Evolutionary conservation across 2,329 filamentous ascomycete genomes (phyloP).

Genomic region (Huntiella savannae): DNA sequence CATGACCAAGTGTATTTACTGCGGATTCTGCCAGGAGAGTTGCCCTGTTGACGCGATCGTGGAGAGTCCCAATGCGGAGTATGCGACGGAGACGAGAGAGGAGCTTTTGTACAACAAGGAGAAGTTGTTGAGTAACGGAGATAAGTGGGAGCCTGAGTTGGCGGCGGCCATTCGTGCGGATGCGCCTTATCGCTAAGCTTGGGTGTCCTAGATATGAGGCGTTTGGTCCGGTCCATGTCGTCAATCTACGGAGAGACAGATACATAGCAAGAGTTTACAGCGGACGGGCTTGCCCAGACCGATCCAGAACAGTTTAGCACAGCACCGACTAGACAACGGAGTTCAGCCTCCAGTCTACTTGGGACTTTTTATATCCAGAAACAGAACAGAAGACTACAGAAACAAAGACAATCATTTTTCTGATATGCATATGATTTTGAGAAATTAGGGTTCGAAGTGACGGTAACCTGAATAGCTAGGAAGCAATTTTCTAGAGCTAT

Average conservation of each 20-base stretch:
- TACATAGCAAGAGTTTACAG: neutral
- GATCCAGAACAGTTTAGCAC: neutral
- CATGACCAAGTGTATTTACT: slow-evolving; percentile 99
- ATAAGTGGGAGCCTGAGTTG: slow-evolving; percentile 96
- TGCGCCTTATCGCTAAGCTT: slow-evolving; percentile 61
- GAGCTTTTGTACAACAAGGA: slow-evolving; percentile 97
- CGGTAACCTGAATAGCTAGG: no score
- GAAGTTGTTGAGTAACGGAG: slow-evolving; percentile 73
- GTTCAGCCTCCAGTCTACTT: neutral
- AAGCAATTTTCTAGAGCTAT: no score
- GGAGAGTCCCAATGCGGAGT: slow-evolving; percentile 43
- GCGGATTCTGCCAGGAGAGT: slow-evolving; percentile 96
- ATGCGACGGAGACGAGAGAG: slow-evolving; percentile 54
- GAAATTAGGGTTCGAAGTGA: no score
- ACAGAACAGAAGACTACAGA: neutral
- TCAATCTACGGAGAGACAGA: neutral
- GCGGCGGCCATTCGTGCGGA: slow-evolving; percentile 84
- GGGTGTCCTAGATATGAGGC: neutral
- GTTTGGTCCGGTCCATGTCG: neutral
- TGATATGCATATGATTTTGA: no score
- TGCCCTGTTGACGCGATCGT: slow-evolving; percentile 90
- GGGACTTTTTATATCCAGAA: neutral
- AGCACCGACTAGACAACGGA: neutral
- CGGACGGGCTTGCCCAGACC: no score
- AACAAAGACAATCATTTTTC: neutral